Percentiles rank a stretch among this genome's conserved stretches.
Conservation (phyloP, 345 rosid species). For the Carallia brachiata region DNA sequence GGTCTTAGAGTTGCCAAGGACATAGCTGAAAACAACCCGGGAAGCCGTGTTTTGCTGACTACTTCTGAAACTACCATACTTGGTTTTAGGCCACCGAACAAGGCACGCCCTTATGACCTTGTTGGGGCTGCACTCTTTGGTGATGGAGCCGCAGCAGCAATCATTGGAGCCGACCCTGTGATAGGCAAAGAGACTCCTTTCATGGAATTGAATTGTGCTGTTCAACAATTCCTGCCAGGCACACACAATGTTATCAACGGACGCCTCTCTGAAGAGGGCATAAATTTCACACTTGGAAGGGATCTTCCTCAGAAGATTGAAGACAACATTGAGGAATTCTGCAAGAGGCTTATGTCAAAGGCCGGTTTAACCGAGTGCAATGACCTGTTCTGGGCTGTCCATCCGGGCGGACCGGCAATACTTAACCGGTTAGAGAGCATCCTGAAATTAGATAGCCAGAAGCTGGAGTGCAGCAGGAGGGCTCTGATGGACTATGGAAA, state of each 20-base stretch:
- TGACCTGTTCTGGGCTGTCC: slow-evolving; percentile 91
- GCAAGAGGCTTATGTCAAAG: slow-evolving; percentile 59
- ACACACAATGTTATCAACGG: slow-evolving; percentile 83
- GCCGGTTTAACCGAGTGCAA: slow-evolving; percentile 50
- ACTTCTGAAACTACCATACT: slow-evolving; percentile 93
- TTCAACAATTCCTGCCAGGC: slow-evolving; percentile 83
- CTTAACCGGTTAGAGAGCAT: slow-evolving; percentile 68
- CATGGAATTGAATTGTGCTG: slow-evolving; percentile 76
- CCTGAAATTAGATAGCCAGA: slow-evolving; percentile 45
- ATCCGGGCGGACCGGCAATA: slow-evolving; percentile 94
- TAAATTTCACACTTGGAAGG: slow-evolving; percentile 83
- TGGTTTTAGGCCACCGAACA: slow-evolving; percentile 88
- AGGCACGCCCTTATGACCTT: slow-evolving; percentile 78
- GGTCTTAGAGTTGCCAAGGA: slow-evolving; percentile 96
- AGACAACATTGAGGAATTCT: slow-evolving; percentile 80
- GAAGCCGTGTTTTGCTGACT: slow-evolving; percentile 72
- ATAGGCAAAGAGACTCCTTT: slow-evolving; percentile 59
- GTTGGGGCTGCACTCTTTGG: slow-evolving; percentile 96
- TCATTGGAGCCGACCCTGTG: slow-evolving; percentile 67
- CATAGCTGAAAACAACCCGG: slow-evolving; percentile 92
- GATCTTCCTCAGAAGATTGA: slow-evolving; percentile 90
- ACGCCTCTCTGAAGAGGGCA: slow-evolving; percentile 75
- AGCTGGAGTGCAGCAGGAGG: slow-evolving; percentile 76
- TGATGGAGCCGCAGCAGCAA: slow-evolving; percentile 86
- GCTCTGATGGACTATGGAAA: slow-evolving; percentile 86